phyloP scores from a whole-genome alignment of 2,329 filamentous ascomycete species.

The Cladosporium phlei region DNA sequence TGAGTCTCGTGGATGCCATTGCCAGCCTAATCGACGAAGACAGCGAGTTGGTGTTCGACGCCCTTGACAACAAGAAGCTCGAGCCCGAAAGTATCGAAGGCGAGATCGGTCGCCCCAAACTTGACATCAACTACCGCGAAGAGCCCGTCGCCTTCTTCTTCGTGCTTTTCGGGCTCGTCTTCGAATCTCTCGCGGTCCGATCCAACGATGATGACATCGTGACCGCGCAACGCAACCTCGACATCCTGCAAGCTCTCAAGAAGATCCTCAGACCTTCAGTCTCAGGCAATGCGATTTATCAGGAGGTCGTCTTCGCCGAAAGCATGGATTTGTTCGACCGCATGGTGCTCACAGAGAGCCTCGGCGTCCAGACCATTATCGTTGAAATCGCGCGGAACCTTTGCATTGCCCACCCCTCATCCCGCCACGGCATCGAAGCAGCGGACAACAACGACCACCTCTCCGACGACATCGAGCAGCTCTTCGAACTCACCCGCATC shows the following conservation, averaged over 20 bases:
- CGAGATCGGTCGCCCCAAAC: slow-evolving; percentile 24
- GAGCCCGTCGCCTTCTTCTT: slow-evolving; percentile 99
- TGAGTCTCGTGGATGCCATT: slow-evolving; percentile 94
- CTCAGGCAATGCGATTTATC: slow-evolving; percentile 92
- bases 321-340: slow-evolving; percentile 94
- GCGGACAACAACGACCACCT: slow-evolving; percentile 58
- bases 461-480: slow-evolving; percentile 94
- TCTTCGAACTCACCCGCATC: slow-evolving; percentile 93
- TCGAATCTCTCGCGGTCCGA: slow-evolving; percentile 86
- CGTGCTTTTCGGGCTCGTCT: slow-evolving; percentile 91
- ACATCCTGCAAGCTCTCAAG: slow-evolving; percentile 84
- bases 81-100: slow-evolving; percentile 15
- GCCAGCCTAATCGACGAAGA: slow-evolving; percentile 96
- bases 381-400: slow-evolving; percentile 89
- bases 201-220: slow-evolving; percentile 51
- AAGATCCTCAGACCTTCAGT: slow-evolving; percentile 93
- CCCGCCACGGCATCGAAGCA: slow-evolving; percentile 53
- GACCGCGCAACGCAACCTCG: slow-evolving; percentile 47
- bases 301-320: slow-evolving; percentile 92
- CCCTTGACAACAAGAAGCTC: slow-evolving; percentile 71
- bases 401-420: slow-evolving; percentile 86
- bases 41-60: slow-evolving; percentile 95
- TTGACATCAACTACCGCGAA: slow-evolving; percentile 94
- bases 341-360: slow-evolving; percentile 82
- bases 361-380: slow-evolving; percentile 85